A percentile compares a stretch with the other conserved stretches of the same genome.
These are phyloP conservation scores for Mycena latifolia DNA, from an alignment of 768 basidiomycete species.

Conservation along the genomic window DNA sequence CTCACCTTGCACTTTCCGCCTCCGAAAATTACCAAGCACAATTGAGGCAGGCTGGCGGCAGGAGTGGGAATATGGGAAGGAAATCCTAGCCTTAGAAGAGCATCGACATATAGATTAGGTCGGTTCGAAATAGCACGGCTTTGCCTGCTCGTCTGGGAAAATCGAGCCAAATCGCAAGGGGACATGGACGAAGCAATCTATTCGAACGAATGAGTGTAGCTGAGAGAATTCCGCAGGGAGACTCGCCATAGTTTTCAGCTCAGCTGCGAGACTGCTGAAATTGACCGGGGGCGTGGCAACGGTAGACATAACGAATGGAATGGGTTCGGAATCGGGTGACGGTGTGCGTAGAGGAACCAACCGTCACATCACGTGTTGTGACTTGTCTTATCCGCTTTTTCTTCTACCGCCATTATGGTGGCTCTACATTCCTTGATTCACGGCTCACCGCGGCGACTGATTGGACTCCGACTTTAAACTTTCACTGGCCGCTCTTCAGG, in stretches of 20 bases:
- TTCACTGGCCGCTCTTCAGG: too few species aligned
- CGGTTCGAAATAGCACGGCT: conserved; percentile 2
- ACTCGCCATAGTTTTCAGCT: neutral
- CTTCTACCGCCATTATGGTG: too few species aligned
- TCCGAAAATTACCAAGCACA: conserved; percentile 5
- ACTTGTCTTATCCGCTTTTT: too few species aligned
- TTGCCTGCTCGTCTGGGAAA: neutral
- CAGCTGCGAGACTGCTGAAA: neutral
- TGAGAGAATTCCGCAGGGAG: neutral
- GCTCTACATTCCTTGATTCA: too few species aligned
- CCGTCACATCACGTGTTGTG: too few species aligned
- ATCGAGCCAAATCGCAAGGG: neutral
- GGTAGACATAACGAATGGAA: too few species aligned
- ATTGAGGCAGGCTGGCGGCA: conserved; percentile 2
- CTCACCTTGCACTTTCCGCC: conserved; percentile 5
- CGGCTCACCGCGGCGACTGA: too few species aligned
- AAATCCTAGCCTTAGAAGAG: neutral
- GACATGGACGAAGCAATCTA: conserved; percentile 4
- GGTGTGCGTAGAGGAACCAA: too few species aligned
- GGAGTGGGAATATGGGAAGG: conserved; percentile 8
- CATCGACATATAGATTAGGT: conserved; percentile 3
- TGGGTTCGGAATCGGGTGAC: too few species aligned
- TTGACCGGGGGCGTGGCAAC: neutral
- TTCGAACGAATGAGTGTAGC: neutral
- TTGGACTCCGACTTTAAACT: too few species aligned